These are phyloP conservation scores for Diutina neorugosa DNA, from an alignment of 1,139 yeast species.

Conservation along the genomic window DNA sequence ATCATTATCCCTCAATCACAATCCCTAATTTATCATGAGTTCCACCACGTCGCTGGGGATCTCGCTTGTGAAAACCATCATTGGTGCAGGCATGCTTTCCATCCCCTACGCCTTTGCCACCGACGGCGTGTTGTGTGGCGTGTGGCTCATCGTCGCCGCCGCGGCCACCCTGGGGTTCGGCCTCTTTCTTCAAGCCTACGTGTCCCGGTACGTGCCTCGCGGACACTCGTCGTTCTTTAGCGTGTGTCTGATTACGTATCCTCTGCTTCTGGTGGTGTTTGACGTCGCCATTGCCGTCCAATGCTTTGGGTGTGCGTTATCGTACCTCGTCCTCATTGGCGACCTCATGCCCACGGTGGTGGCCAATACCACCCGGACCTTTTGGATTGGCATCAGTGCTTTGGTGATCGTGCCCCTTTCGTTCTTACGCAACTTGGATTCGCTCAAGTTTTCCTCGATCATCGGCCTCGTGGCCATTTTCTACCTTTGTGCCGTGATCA, in stretches of 20 bases:
- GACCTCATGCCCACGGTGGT: conserved; percentile 34
- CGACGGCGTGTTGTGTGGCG: conserved; percentile 72
- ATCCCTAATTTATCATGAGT: neutral
- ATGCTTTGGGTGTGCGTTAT: conserved; percentile 11
- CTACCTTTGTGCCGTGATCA: conserved; percentile 27
- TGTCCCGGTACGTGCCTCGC: conserved; percentile 53
- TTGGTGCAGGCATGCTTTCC: conserved; percentile 89
- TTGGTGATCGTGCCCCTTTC: conserved; percentile 29
- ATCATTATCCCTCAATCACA: no score
- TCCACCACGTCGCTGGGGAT: conserved; percentile 35
- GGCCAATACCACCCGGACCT: conserved; percentile 15
- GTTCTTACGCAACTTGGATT: conserved; percentile 30
- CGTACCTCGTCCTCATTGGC: conserved; percentile 13
- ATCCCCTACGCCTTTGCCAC: conserved; percentile 82
- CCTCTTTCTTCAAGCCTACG: conserved; percentile 62
- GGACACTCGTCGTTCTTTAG: conserved; percentile 83
- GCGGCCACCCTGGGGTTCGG: conserved; percentile 77
- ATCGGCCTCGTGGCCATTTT: conserved; percentile 29
- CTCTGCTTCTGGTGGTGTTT: conserved; percentile 67
- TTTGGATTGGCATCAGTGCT: conserved; percentile 28
- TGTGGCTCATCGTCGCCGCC: conserved; percentile 52
- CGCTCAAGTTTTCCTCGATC: conserved; percentile 31
- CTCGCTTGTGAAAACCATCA: conserved; percentile 57
- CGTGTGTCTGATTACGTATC: conserved; percentile 74
- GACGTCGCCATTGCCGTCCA: conserved; percentile 27